Evolutionary conservation across 2,329 filamentous ascomycete genomes (phyloP).

Genomic region (Helotiales sp.): DNA sequence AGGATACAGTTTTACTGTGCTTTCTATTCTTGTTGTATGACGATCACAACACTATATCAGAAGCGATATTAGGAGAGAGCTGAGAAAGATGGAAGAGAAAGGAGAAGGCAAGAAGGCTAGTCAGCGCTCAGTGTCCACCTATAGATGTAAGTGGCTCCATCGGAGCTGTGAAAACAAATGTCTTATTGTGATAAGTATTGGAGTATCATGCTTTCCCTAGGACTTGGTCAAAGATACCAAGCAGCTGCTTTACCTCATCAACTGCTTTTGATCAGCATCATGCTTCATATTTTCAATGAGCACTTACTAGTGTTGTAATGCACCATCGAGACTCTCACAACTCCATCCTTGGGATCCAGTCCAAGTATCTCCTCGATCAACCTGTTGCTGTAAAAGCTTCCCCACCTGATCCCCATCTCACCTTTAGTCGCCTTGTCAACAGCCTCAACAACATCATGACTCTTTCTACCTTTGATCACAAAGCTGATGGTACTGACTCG

Average conservation of each 20-base stretch:
- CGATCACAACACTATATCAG: too few relatives aligned
- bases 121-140: too few relatives aligned
- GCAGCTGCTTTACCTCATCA: constrained; percentile 55
- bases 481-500: constrained; percentile 70
- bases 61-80: too few relatives aligned
- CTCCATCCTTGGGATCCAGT: constrained; percentile 55
- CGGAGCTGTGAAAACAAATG: too few relatives aligned
- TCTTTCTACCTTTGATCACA: constrained; percentile 55
- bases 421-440: constrained; percentile 56
- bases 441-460: constrained; percentile 58
- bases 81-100: too few relatives aligned
- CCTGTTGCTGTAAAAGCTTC: constrained; percentile 67
- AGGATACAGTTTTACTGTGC: too few relatives aligned
- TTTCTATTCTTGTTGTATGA: too few relatives aligned
- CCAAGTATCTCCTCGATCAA: constrained; percentile 59
- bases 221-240: constrained; percentile 52
- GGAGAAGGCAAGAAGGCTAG: too few relatives aligned
- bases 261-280: constrained; percentile 38
- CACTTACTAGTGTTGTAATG: constrained; percentile 70
- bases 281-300: neutral
- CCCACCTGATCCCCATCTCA: constrained; percentile 64
- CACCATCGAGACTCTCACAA: constrained; percentile 69
- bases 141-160: too few relatives aligned
- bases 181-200: too few relatives aligned
- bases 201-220: constrained; percentile 32